Percentiles rank a stretch among this genome's conserved stretches.
These are phyloP conservation scores for Tephrocybe sp. DNA, from an alignment of 768 basidiomycete genomes.

Conservation along the genomic window DNA sequence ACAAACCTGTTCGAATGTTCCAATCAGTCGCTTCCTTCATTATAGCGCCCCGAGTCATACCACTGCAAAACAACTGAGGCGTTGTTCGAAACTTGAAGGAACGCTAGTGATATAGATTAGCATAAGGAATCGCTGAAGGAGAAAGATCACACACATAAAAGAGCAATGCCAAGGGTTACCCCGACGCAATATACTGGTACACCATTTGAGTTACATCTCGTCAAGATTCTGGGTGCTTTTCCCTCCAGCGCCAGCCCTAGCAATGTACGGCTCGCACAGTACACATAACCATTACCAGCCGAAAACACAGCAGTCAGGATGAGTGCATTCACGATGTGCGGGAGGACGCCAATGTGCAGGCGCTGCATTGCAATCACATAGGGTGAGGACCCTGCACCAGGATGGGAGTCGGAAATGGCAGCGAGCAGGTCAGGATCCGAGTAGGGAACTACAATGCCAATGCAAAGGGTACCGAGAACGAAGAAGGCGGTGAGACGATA, in stretches of 20 bases:
- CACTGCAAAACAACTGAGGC: conserved; percentile 48
- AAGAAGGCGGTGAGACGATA: conserved; percentile 81
- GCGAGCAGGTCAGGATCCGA: conserved; percentile 56
- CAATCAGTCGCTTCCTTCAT: neutral
- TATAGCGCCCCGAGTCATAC: conserved; percentile 21
- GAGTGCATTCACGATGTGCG: conserved; percentile 71
- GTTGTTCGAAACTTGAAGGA: conserved; percentile 50
- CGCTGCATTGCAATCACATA: conserved; percentile 83
- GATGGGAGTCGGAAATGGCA: conserved; percentile 55
- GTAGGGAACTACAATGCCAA: conserved; percentile 79
- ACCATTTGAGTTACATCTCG: conserved; percentile 51
- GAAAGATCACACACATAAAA: conserved; percentile 29
- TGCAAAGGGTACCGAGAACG: conserved; percentile 66
- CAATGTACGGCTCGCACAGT: conserved; percentile 54
- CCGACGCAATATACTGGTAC: conserved; percentile 58
- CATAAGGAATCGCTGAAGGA: neutral
- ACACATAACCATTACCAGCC: conserved; percentile 70
- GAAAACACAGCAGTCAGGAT: conserved; percentile 71
- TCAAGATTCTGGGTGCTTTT: conserved; percentile 55
- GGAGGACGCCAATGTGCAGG: conserved; percentile 64
- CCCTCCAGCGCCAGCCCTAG: conserved; percentile 60
- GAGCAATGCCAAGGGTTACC: conserved; percentile 37
- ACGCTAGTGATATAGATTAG: conserved; percentile 28
- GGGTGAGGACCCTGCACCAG: conserved; percentile 65
- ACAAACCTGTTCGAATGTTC: conserved; percentile 35